These are phyloP conservation scores for Geotrichum australiense DNA, from an alignment of 1,139 yeast species.

Conservation along the genomic window DNA sequence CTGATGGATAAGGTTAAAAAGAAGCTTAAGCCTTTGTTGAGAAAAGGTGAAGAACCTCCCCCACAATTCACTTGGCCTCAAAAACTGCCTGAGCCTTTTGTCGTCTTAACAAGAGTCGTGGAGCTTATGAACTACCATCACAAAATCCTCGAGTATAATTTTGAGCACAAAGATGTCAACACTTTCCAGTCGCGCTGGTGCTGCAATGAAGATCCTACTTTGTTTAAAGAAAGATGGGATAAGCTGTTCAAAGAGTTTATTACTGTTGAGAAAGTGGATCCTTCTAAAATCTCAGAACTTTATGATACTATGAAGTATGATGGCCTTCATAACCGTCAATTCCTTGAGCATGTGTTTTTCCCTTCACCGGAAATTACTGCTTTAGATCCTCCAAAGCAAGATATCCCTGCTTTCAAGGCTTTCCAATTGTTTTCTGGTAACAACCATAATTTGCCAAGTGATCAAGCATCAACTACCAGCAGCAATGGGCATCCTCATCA, in stretches of 20 bases:
- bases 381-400: constrained; percentile 30
- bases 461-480: background rate
- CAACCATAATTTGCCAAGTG: background rate
- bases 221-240: constrained; percentile 96
- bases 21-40: constrained; percentile 83
- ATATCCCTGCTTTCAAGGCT: constrained; percentile 37
- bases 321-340: constrained; percentile 89
- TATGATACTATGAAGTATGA: constrained; percentile 99
- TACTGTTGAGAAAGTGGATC: constrained; percentile 93
- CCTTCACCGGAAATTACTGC: constrained; percentile 45
- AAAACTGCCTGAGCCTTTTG: constrained; percentile 94
- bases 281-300: constrained; percentile 90
- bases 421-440: constrained; percentile 1
- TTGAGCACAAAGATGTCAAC: constrained; percentile 56
- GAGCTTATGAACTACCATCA: constrained; percentile 93
- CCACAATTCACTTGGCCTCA: constrained; percentile 99
- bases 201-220: constrained; percentile 86
- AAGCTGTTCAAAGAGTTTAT: constrained; percentile 89
- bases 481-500: constrained; percentile 6
- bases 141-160: constrained; percentile 77
- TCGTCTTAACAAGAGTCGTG: constrained; percentile 87
- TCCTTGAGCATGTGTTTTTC: constrained; percentile 73
- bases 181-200: constrained; percentile 84
- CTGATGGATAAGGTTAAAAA: constrained; percentile 96
- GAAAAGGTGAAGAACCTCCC: constrained; percentile 98